Conservation (phyloP, 768 basidiomycete species). For the Leccinum subtestaceum region DNA sequence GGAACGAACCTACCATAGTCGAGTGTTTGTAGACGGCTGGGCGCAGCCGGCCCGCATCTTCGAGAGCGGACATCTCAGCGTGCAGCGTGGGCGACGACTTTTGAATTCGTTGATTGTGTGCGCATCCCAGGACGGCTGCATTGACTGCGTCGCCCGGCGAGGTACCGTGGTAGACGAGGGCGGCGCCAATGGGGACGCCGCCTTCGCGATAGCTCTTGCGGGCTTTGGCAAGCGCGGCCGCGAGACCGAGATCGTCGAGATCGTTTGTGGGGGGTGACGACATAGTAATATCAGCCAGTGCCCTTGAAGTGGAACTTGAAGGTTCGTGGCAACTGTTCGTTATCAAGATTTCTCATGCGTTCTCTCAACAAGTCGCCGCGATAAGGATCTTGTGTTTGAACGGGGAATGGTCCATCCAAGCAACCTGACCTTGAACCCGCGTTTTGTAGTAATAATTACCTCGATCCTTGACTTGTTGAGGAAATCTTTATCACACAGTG, state of each 20-base stretch:
- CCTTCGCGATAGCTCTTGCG: slow-evolving; percentile 47
- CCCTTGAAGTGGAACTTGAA: neutral
- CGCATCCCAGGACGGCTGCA: slow-evolving; percentile 38
- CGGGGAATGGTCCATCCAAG: neutral
- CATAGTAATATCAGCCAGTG: neutral
- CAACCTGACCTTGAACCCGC: neutral
- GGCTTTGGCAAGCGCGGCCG: slow-evolving; percentile 41
- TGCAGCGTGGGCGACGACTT: slow-evolving; percentile 42
- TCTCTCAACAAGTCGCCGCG: neutral
- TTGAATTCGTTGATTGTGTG: slow-evolving; percentile 47
- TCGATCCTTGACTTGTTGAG: neutral
- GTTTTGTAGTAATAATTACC: neutral
- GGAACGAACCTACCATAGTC: slow-evolving; percentile 43
- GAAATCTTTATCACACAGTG: too few species aligned
- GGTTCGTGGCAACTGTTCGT: neutral
- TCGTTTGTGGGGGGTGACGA: neutral
- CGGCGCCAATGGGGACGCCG: slow-evolving; percentile 64
- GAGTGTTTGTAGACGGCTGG: slow-evolving; percentile 43
- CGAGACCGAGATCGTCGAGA: slow-evolving; percentile 32
- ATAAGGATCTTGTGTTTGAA: neutral
- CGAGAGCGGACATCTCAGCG: slow-evolving; percentile 49
- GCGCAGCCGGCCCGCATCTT: slow-evolving; percentile 50
- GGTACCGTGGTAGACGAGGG: slow-evolving; percentile 35
- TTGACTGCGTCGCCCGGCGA: neutral
- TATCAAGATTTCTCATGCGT: neutral